Evolutionary conservation across 306 rosid genomes (phyloP).

Genomic region (Cicer arietinum): DNA sequence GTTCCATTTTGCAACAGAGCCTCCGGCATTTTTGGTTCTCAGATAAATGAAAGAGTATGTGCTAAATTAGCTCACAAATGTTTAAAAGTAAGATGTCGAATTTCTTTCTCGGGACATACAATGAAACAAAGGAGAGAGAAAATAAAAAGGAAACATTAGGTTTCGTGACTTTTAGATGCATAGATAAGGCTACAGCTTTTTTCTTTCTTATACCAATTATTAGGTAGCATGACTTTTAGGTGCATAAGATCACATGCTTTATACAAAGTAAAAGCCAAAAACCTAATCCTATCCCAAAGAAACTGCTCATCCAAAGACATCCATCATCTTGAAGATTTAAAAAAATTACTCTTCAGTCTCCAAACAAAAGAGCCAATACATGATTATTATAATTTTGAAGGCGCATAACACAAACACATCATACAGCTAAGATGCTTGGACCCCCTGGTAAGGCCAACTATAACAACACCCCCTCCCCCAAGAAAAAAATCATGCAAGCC

Average conservation of each 20-base stretch:
- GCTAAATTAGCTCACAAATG: neutral
- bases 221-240: neutral
- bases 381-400: constrained; percentile 27
- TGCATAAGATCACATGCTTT: neutral
- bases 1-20: neutral
- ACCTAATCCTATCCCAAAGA: constrained; percentile 11
- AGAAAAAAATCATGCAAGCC: neutral
- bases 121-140: neutral
- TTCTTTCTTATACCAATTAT: neutral
- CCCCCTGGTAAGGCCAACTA: constrained; percentile 6
- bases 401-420: neutral
- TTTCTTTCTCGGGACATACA: neutral
- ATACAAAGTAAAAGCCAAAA: constrained; percentile 1
- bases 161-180: constrained; percentile 9
- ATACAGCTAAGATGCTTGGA: constrained; percentile 5
- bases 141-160: neutral
- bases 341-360: neutral
- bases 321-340: neutral
- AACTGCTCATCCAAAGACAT: neutral
- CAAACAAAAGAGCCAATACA: constrained; percentile 5
- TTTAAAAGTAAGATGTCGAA: neutral
- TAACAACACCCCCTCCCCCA: neutral
- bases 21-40: neutral
- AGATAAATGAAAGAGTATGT: neutral
- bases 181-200: neutral